A percentile compares a stretch with the other conserved stretches of the same genome.
phyloP scores from a whole-genome alignment of 2,329 filamentous ascomycete genomes.

The Elsinoe australis region DNA sequence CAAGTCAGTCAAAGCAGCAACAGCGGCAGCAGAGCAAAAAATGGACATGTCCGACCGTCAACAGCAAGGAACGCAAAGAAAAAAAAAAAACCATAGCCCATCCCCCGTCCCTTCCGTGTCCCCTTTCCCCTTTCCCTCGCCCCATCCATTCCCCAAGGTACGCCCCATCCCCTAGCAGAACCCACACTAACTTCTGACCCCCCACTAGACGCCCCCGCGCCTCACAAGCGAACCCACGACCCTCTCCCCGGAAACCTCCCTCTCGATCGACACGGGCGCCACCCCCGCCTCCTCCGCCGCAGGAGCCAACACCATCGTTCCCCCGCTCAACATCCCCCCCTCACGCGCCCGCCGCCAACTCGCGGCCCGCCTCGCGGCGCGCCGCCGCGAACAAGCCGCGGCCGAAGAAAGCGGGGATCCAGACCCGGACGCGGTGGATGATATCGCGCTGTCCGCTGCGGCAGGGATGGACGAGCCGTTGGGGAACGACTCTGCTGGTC shows the following conservation, averaged over 20 bases:
- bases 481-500: slow-evolving; percentile 21
- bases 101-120: slow-evolving; percentile 5
- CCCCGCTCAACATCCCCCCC: slow-evolving; percentile 76
- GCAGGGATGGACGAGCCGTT: slow-evolving; percentile 26
- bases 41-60: no score
- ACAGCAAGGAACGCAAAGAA: no score
- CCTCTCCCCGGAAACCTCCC: no score
- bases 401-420: slow-evolving; percentile 26
- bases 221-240: not conserved
- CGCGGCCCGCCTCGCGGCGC: slow-evolving; percentile 68
- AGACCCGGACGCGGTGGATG: slow-evolving; percentile 29
- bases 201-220: slow-evolving; percentile 5
- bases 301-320: slow-evolving; percentile 26
- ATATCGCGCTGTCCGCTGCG: slow-evolving; percentile 26
- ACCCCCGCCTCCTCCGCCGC: slow-evolving; percentile 47
- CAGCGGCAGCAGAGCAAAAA: no score
- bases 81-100: no score
- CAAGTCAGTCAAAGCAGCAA: not conserved
- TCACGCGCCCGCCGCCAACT: slow-evolving; percentile 81
- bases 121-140: slow-evolving; percentile 1
- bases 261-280: slow-evolving; percentile 27
- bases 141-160: not conserved
- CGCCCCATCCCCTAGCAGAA: slow-evolving; percentile 1
- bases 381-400: slow-evolving; percentile 29
- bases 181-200: slow-evolving; percentile 8